Percentiles rank a stretch among this genome's conserved stretches.
phyloP scores from a whole-genome alignment of 371 early-diverging fungal genomes.

The Cokeromyces recurvatus region DNA sequence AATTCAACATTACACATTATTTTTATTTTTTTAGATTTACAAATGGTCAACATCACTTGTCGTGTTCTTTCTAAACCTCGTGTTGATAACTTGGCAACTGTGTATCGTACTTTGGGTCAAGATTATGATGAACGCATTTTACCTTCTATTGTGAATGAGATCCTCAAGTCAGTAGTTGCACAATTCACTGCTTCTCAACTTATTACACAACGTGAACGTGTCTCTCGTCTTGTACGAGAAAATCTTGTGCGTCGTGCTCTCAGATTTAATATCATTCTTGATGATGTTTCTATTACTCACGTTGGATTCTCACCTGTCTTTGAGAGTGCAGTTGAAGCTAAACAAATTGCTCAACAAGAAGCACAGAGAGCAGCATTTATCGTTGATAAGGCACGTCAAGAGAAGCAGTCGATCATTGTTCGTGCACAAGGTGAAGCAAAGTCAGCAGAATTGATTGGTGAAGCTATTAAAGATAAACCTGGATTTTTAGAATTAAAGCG shows the following conservation, averaged over 20 bases:
- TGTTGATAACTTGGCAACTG: slow-evolving; percentile 71
- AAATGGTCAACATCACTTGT: slow-evolving; percentile 98
- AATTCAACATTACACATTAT: too few species aligned
- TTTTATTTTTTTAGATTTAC: slow-evolving; percentile 77
- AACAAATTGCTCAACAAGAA: slow-evolving; percentile 99
- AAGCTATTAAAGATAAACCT: slow-evolving; percentile 94
- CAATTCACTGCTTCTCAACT: slow-evolving; percentile 99
- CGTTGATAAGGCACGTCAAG: slow-evolving; percentile 95
- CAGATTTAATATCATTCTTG: slow-evolving; percentile 89
- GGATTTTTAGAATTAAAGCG: slow-evolving; percentile 94
- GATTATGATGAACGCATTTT: slow-evolving; percentile 97
- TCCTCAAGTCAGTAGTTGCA: slow-evolving; percentile 95
- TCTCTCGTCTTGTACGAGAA: slow-evolving; percentile 86
- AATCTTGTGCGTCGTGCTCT: slow-evolving; percentile 83
- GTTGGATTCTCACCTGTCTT: slow-evolving; percentile 95
- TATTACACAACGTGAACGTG: slow-evolving; percentile 97
- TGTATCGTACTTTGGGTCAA: slow-evolving; percentile 88
- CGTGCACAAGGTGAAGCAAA: slow-evolving; percentile 96
- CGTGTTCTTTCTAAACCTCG: slow-evolving; percentile 94
- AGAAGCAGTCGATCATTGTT: slow-evolving; percentile 96
- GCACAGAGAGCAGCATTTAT: slow-evolving; percentile 96
- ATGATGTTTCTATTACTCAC: slow-evolving; percentile 97
- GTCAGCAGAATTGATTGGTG: slow-evolving; percentile 86
- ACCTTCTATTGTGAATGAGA: slow-evolving; percentile 98
- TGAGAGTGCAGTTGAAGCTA: slow-evolving; percentile 95